Base-by-base conservation (phyloP, 2,329 filamentous ascomycete species). In the Hypoxylon sp. region DNA sequence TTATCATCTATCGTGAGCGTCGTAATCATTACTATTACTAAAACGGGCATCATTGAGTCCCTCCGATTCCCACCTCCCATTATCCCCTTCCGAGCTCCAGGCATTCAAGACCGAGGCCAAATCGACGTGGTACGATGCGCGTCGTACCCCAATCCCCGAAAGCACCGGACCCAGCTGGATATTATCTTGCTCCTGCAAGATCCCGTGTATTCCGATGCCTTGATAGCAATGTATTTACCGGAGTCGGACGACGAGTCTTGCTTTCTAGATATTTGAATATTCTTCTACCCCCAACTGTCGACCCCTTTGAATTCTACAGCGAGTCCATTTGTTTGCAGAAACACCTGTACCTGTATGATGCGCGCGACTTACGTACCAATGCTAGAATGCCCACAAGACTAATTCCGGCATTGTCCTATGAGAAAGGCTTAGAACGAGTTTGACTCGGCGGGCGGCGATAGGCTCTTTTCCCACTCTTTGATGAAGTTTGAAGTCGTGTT, bases 391-490 rank as follows among this genome's bases (percentile, higher is more conserved):
- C 51, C 51, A 53, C 24, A 53, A 32, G 26, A 44, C 51, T 44
- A 53, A 44, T 53, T 53, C 51, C 36, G 36, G 28, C 24, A 8
- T 11, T 53, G 36, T 32, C 51, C 51, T 53, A 53, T 53, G 26
- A 53, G 33, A 53, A 16, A 44, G 18, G 51, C 52, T 50, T 68
- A 69, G 57, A 70, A 71, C 11, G 65, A 65, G 24, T 63, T 58
- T n/a, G 63, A 61, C 12, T 75, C 76, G 2, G 78, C 73, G 0
- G 85, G 81, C 32, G 87, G 83, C 1, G 85, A 88, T 12, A 94
- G 81, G 70, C 87, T 92, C 77, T 89, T 92, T 80, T 98, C 95
- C 92, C 93, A 97, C 75, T 97, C 93, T 69, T 89, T 91, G 88
- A 97, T 93, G 61, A 97, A 83, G 67, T 91, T 91, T 33, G 89